Evolutionary conservation across 1,139 yeast genomes (phyloP).

Genomic region (Eremothecium cymbalariae): DNA sequence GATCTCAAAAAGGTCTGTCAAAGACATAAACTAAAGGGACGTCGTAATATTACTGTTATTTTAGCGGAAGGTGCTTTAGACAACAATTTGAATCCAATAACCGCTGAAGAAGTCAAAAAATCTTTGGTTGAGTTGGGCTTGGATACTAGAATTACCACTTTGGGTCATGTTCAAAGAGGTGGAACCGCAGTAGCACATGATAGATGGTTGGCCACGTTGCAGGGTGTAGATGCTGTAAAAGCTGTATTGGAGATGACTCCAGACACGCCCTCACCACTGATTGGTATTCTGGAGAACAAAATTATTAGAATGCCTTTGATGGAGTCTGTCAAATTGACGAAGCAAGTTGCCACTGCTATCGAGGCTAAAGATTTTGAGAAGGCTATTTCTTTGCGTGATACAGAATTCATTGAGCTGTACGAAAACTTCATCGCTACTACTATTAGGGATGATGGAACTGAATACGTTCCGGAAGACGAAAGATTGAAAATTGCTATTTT

Average conservation of each 20-base stretch:
- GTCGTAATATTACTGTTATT: conserved; percentile 88
- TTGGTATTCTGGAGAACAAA: conserved; percentile 81
- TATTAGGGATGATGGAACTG: conserved; percentile 57
- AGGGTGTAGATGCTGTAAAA: conserved; percentile 95
- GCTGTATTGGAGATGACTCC: conserved; percentile 87
- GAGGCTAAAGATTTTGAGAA: conserved; percentile 67
- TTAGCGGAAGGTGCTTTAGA: conserved; percentile 98
- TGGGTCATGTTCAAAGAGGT: conserved; percentile 98
- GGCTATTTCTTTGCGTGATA: conserved; percentile 81
- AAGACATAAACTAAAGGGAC: conserved; percentile 78
- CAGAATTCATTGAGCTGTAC: conserved; percentile 77
- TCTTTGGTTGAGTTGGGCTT: conserved; percentile 76
- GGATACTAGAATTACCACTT: conserved; percentile 88
- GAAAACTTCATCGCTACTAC: conserved; percentile 62
- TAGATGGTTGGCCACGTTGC: conserved; percentile 82
- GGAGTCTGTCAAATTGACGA: conserved; percentile 81
- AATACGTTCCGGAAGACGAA: conserved; percentile 42
- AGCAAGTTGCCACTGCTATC: conserved; percentile 82
- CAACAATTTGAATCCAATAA: conserved; percentile 69
- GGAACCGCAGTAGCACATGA: conserved; percentile 96
- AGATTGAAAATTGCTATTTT: conserved; percentile 63
- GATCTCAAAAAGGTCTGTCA: conserved; percentile 62
- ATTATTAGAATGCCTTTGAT: conserved; percentile 75
- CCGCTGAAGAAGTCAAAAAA: conserved; percentile 69
- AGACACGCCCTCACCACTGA: conserved; percentile 90